Conservation (phyloP, 257 asterid species). For the Ocimum tenuiflorum region DNA sequence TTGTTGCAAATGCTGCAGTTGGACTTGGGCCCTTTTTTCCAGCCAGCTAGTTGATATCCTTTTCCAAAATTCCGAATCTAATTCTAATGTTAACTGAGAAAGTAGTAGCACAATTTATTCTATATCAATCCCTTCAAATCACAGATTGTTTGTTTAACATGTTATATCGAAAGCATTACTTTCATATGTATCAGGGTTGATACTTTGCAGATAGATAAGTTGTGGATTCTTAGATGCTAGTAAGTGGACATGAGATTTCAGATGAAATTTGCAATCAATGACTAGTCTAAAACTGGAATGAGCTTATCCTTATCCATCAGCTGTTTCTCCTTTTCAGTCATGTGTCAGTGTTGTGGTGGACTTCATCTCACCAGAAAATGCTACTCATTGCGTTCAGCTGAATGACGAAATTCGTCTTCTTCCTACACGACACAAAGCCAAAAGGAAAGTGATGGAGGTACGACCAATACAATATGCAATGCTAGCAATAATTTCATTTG, state of each 20-base stretch:
- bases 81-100: background rate
- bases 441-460: constrained; percentile 69
- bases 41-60: background rate
- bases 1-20: no score
- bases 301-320: constrained; percentile 13
- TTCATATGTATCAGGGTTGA: background rate
- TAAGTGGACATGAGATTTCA: background rate
- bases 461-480: background rate
- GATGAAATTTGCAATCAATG: background rate
- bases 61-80: background rate
- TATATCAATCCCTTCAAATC: background rate
- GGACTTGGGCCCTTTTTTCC: no score
- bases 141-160: background rate
- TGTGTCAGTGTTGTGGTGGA: constrained; percentile 69
- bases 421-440: constrained; percentile 72
- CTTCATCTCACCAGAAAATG: constrained; percentile 93
- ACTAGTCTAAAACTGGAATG: background rate
- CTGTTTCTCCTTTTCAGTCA: constrained; percentile 47
- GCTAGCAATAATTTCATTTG: background rate
- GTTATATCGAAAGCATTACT: background rate
- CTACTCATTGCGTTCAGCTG: constrained; percentile 59
- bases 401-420: constrained; percentile 82
- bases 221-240: background rate
- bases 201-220: background rate
- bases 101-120: background rate